A percentile compares a stretch with the other conserved stretches of the same genome.
phyloP scores from a whole-genome alignment of 129 eudicot species.

The Flaveria sonorensis region DNA sequence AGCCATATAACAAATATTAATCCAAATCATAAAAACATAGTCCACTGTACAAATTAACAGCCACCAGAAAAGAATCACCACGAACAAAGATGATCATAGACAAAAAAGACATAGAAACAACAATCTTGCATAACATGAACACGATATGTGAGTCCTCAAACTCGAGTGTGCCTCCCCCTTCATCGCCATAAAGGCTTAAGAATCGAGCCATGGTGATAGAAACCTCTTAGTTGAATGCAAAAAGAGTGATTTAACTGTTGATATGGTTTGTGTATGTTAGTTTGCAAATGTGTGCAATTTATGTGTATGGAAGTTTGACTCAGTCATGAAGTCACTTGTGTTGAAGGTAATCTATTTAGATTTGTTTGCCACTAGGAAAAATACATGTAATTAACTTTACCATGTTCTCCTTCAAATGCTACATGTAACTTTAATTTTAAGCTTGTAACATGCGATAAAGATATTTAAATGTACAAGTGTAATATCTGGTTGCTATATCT shows the following conservation, averaged over 20 bases:
- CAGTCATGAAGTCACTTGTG: background rate
- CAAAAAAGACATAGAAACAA: constrained; percentile 27
- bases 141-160: constrained; percentile 29
- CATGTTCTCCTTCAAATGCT: no score
- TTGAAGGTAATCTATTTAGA: no score
- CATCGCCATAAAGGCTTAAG: background rate
- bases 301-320: background rate
- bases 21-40: no score
- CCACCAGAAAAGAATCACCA: constrained; percentile 19
- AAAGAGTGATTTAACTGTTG: background rate
- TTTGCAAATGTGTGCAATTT: background rate
- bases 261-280: background rate
- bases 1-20: no score
- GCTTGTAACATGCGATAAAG: no score
- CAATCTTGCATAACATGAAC: constrained; percentile 31
- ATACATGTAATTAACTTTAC: no score
- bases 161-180: background rate
- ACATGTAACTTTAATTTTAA: no score
- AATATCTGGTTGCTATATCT: no score
- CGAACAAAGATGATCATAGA: constrained; percentile 33
- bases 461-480: no score
- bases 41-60: background rate
- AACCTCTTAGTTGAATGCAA: background rate
- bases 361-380: no score
- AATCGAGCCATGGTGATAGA: constrained; percentile 7